Evolutionary conservation across 441 rosid genomes (phyloP).

Genomic region (Populus hybrid): DNA sequence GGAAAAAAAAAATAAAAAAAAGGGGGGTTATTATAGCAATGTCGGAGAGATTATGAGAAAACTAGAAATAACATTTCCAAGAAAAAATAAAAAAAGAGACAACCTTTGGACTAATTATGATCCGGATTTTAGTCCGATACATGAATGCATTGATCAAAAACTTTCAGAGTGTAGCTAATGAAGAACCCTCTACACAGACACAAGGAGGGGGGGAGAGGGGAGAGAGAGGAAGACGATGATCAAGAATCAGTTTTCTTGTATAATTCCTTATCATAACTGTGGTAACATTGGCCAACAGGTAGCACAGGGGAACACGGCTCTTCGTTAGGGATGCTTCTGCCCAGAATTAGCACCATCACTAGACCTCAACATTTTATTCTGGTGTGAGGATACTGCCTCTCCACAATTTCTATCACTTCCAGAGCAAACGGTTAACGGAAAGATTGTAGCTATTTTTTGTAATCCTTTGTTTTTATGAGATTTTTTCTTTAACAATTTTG

Average conservation of each 20-base stretch:
- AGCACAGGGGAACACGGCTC: slow-evolving; percentile 19
- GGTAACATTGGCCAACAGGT: slow-evolving; percentile 23
- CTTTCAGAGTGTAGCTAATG: neutral
- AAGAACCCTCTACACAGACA: neutral
- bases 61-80: neutral
- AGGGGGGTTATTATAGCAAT: neutral
- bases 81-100: neutral
- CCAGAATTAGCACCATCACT: neutral
- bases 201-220: neutral
- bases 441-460: no score
- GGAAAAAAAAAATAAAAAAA: no score
- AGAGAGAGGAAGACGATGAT: no score
- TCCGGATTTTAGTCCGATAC: neutral
- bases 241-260: slow-evolving; percentile 41
- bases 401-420: neutral
- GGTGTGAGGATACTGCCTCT: neutral
- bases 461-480: no score
- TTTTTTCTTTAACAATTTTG: no score
- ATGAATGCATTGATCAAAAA: no score
- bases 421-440: no score
- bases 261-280: slow-evolving; percentile 62
- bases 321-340: slow-evolving; percentile 3
- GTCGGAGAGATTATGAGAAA: neutral
- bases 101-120: neutral
- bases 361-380: slow-evolving; percentile 3